phyloP scores from a whole-genome alignment of 345 rosid species.

The Abelmoschus esculentus region DNA sequence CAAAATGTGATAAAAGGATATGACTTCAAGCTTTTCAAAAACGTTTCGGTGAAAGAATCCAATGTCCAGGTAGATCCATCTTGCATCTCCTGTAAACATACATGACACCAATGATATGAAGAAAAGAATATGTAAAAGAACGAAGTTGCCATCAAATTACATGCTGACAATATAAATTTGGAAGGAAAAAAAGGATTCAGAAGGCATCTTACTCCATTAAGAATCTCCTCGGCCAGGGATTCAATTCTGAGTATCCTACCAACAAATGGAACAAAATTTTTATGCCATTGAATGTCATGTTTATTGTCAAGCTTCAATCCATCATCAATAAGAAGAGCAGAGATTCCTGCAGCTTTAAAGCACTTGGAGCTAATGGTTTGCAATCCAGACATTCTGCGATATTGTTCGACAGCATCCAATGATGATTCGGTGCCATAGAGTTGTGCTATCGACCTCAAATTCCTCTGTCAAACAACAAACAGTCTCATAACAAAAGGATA shows the following conservation, averaged over 20 bases:
- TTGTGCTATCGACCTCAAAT: conserved; percentile 62
- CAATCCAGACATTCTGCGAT: conserved; percentile 54
- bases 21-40: conserved; percentile 53
- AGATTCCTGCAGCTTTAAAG: conserved; percentile 63
- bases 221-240: conserved; percentile 72
- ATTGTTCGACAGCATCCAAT: conserved; percentile 51
- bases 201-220: conserved; percentile 39
- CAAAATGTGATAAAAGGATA: conserved; percentile 50
- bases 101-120: background rate
- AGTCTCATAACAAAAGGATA: conserved; percentile 1
- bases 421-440: conserved; percentile 62
- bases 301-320: conserved; percentile 68
- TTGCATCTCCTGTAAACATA: conserved; percentile 31
- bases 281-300: conserved; percentile 69
- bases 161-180: background rate
- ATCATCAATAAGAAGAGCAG: conserved; percentile 77
- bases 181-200: background rate
- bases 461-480: conserved; percentile 46
- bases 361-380: conserved; percentile 46
- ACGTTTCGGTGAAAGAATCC: conserved; percentile 49
- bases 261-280: conserved; percentile 45
- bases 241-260: conserved; percentile 79
- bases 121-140: too few species aligned
- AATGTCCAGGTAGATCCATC: conserved; percentile 56
- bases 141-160: too few species aligned